These are phyloP conservation scores for Penicillium sp. DNA, from an alignment of 2,329 filamentous ascomycete species.

Conservation along the genomic window DNA sequence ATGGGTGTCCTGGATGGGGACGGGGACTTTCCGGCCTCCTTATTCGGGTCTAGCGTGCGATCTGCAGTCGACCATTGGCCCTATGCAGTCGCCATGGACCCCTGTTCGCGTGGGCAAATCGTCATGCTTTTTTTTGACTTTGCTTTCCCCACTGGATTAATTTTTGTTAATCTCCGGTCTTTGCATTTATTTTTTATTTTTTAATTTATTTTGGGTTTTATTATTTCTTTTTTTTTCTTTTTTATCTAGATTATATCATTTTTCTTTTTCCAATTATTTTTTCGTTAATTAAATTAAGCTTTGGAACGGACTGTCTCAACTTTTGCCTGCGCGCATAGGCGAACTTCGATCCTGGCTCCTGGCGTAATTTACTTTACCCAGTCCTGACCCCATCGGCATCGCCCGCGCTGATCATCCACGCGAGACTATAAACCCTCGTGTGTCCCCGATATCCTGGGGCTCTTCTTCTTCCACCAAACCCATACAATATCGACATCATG, in stretches of 20 bases:
- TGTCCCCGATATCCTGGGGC: constrained; percentile 14
- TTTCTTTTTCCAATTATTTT: neutral
- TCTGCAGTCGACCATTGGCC: neutral
- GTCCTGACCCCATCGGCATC: neutral
- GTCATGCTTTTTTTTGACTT: constrained; percentile 7
- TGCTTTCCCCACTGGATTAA: constrained; percentile 3
- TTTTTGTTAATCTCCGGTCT: constrained; percentile 16
- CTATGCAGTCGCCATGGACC: constrained; percentile 2
- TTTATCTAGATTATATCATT: no score
- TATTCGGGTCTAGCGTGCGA: constrained; percentile 14
- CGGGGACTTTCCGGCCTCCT: constrained; percentile 26
- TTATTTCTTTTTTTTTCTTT: no score
- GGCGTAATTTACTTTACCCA: neutral
- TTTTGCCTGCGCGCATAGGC: constrained; percentile 4
- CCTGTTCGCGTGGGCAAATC: constrained; percentile 16
- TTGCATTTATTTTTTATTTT: neutral
- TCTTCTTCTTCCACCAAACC: neutral
- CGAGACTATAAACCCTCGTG: constrained; percentile 24
- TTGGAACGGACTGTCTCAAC: constrained; percentile 26
- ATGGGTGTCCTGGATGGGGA: constrained; percentile 13
- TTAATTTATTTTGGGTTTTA: no score
- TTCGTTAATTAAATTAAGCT: constrained; percentile 27
- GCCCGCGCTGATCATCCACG: constrained; percentile 1
- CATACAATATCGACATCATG: constrained; percentile 22
- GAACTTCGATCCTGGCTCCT: neutral